These are phyloP conservation scores for Rhizopogon vinicolor DNA, from an alignment of 768 basidiomycete species.

Conservation along the genomic window DNA sequence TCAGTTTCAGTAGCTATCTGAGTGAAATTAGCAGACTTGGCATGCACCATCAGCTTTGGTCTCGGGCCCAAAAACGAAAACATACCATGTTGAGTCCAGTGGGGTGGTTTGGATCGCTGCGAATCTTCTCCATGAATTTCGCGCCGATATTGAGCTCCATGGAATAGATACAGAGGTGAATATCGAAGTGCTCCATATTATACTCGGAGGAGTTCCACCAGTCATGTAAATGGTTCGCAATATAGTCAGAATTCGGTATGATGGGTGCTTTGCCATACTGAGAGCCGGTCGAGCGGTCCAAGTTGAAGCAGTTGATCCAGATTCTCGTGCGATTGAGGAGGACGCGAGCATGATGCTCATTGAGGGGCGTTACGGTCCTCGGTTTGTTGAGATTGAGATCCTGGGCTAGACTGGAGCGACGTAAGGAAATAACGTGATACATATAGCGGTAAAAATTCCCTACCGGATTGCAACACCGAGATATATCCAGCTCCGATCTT, in stretches of 20 bases:
- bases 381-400: constrained; percentile 88
- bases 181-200: constrained; percentile 72
- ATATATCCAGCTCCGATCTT: constrained; percentile 87
- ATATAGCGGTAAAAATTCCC: constrained; percentile 2
- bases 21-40: constrained; percentile 63
- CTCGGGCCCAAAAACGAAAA: neutral
- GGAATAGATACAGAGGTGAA: constrained; percentile 77
- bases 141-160: constrained; percentile 64
- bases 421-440: constrained; percentile 1
- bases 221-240: constrained; percentile 60
- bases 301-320: constrained; percentile 88
- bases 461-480: constrained; percentile 86
- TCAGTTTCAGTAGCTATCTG: constrained; percentile 61
- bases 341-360: constrained; percentile 80
- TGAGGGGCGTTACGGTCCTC: constrained; percentile 63
- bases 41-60: neutral
- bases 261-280: constrained; percentile 88
- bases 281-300: constrained; percentile 84
- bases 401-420: constrained; percentile 64
- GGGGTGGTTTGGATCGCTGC: constrained; percentile 69
- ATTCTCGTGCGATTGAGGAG: constrained; percentile 86
- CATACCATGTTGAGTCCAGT: constrained; percentile 71
- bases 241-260: constrained; percentile 73
- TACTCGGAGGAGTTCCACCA: constrained; percentile 70
- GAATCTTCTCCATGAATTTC: constrained; percentile 56